Evolutionary conservation across 2,329 filamentous ascomycete species (phyloP), one percentile per base, ranked within the genome.

Genomic region (Xylaria sp.): DNA sequence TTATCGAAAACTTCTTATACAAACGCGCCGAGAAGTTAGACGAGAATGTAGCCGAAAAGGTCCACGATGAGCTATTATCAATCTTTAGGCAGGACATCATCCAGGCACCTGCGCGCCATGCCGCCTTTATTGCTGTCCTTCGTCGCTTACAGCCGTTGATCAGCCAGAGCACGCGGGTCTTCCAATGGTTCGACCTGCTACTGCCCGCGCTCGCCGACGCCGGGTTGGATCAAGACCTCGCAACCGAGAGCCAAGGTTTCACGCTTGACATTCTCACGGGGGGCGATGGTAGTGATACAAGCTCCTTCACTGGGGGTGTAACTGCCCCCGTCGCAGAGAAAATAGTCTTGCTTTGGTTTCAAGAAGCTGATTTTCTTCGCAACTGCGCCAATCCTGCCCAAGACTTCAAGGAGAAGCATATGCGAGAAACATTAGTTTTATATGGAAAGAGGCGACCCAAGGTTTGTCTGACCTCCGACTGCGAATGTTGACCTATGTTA

Each of bases 131-230:
- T 17, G 83, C 84, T 52, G 83, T 91, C 47, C 77, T 94, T 58
- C 84, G 86, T 49, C 83, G 83, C 42, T 79, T 94, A 37, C 83
- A 87, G 23, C 86, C 89, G 2, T 83, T 84, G 11, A 82, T 95
- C 57, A 83, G 83, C 59, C 86, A 86, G 11, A 83, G 88, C 2
- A 81, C 84, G 35, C 84, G 88, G 58, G 76, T 92, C 57, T 77
- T 88, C 58, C 83, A 88, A 62, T 95, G 92, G 92, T 92, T 91
- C 84, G 85, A 90, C 47, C 78, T 84, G 65, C 79, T 89, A 14
- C 76, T 88, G 47, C 85, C 87, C 0, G 81, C 86, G 2, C 69
- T 82, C 31, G 74, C 87, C 63, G 79, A 84, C 51, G 77, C 89
- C 9, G 84, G 83, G 14, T 82, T 86, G 56, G 88, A 90, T 71